phyloP scores from a whole-genome alignment of 1,139 yeast species.

The Yamadazyma blattariae region DNA sequence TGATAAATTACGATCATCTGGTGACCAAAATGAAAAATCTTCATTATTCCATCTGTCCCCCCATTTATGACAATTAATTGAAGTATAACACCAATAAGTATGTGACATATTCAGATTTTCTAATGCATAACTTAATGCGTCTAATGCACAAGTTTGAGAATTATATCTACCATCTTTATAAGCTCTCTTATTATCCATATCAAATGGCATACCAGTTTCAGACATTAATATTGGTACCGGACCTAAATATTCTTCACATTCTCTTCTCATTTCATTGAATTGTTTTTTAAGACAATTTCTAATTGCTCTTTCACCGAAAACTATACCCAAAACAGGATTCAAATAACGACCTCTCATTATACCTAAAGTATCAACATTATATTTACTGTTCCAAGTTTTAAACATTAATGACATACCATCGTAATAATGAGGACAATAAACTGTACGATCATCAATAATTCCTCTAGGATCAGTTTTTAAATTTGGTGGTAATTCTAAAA shows the following conservation, averaged over 20 bases:
- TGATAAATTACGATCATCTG: constrained; percentile 49
- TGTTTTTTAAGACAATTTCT: constrained; percentile 70
- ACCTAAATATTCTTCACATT: constrained; percentile 61
- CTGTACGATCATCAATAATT: constrained; percentile 60
- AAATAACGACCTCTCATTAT: constrained; percentile 76
- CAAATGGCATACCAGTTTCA: constrained; percentile 97
- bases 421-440: constrained; percentile 85
- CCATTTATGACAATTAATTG: constrained; percentile 68
- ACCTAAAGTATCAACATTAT: constrained; percentile 88
- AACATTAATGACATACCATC: constrained; percentile 93
- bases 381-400: constrained; percentile 72
- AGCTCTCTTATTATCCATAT: constrained; percentile 79
- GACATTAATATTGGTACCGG: constrained; percentile 71
- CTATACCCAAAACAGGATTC: constrained; percentile 75
- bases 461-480: constrained; percentile 48
- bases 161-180: constrained; percentile 61
- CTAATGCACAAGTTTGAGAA: constrained; percentile 78
- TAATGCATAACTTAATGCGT: constrained; percentile 74
- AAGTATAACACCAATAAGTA: constrained; percentile 84
- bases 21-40: constrained; percentile 84
- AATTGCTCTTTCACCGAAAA: constrained; percentile 76
- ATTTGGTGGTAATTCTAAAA: constrained; percentile 73
- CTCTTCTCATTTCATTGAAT: constrained; percentile 58
- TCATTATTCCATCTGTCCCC: constrained; percentile 95
- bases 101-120: constrained; percentile 72